Evolutionary conservation across 2,329 filamentous ascomycete genomes (phyloP).

Genomic region (Penicillium crustosum): DNA sequence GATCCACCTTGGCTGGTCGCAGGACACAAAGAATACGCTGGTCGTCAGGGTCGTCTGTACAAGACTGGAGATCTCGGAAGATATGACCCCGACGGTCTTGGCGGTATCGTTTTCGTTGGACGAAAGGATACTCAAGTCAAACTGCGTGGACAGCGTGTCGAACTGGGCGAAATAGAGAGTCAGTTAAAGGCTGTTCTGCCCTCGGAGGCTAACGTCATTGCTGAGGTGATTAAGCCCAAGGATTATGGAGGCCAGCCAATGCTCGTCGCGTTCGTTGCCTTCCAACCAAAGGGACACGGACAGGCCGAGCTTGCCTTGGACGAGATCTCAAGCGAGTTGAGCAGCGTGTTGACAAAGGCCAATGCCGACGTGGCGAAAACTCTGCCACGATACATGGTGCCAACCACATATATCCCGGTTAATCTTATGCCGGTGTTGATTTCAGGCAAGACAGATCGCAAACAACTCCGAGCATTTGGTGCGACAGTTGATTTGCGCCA

Average conservation of each 20-base stretch:
- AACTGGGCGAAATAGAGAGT: conserved; percentile 45
- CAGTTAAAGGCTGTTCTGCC: conserved; percentile 33
- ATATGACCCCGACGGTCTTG: conserved; percentile 41
- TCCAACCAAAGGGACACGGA: conserved; percentile 24
- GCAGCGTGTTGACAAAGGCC: conserved; percentile 18
- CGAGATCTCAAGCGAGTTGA: conserved; percentile 21
- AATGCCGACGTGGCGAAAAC: conserved; percentile 29
- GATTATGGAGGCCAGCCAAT: conserved; percentile 30
- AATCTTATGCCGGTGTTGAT: conserved; percentile 44
- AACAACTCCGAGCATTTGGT: conserved; percentile 38
- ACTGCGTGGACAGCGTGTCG: conserved; percentile 45
- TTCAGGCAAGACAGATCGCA: conserved; percentile 49
- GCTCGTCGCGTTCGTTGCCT: conserved; percentile 34
- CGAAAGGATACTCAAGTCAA: conserved; percentile 46
- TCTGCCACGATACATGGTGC: conserved; percentile 36
- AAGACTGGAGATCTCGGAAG: conserved; percentile 43
- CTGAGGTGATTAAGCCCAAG: conserved; percentile 49
- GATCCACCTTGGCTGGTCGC: conserved; percentile 40
- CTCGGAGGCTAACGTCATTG: conserved; percentile 42
- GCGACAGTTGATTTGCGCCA: conserved; percentile 34
- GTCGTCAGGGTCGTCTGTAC: conserved; percentile 38
- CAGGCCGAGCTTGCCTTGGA: conserved; percentile 16
- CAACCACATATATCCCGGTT: conserved; percentile 47
- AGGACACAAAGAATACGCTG: conserved; percentile 25
- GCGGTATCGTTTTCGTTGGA: conserved; percentile 40